Evolutionary conservation across 164 flowering plant genomes (phyloP).

Genomic region (Piper longum): DNA sequence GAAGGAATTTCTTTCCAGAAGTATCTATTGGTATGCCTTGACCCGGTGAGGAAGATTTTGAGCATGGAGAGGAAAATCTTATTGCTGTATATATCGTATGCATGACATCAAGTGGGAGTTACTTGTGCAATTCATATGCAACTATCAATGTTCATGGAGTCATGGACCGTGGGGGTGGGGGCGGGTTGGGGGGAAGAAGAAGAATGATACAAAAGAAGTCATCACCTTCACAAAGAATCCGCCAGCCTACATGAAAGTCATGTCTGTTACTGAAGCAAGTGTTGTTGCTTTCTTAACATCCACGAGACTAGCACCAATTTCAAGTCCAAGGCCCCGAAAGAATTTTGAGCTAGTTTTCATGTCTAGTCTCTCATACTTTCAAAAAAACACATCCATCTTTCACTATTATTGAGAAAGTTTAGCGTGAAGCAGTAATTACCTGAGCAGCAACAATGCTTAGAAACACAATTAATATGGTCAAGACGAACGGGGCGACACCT

Average conservation of each 20-base stretch:
- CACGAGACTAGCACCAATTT: slow-evolving; percentile 4
- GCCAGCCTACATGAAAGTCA: slow-evolving; percentile 8
- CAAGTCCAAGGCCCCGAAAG: slow-evolving; percentile 6
- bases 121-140: too few relatives aligned
- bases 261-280: slow-evolving; percentile 3
- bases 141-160: too few relatives aligned
- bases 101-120: too few relatives aligned
- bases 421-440: slow-evolving; percentile 15
- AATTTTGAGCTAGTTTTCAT: not conserved
- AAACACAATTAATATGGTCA: slow-evolving; percentile 40
- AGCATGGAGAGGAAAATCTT: too few relatives aligned
- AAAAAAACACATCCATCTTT: not conserved
- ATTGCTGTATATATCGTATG: too few relatives aligned
- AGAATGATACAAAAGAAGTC: too few relatives aligned
- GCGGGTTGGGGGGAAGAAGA: not conserved
- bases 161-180: too few relatives aligned
- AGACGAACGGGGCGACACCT: slow-evolving; percentile 37
- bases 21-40: too few relatives aligned
- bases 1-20: too few relatives aligned
- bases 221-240: slow-evolving; percentile 5
- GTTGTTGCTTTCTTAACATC: slow-evolving; percentile 7
- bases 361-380: too few relatives aligned
- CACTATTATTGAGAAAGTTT: not conserved
- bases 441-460: slow-evolving; percentile 70
- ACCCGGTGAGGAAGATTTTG: too few relatives aligned